Evolutionary conservation across 2,329 filamentous ascomycete species (phyloP), one percentile per base, ranked within the genome.

Genomic region (Fusarium pilosicola): DNA sequence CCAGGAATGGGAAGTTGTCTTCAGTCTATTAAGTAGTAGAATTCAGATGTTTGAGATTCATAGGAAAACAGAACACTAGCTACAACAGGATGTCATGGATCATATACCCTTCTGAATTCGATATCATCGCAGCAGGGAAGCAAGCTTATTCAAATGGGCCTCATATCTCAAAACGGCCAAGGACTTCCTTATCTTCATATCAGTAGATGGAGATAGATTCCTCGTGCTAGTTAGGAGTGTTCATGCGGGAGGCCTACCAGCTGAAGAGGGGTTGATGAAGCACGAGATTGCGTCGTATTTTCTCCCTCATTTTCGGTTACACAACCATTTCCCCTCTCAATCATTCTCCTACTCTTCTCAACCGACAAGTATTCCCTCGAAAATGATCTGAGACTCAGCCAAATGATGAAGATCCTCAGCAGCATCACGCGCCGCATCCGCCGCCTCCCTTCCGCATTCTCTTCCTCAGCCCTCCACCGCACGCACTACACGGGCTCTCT

Each of bases 401-500:
- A 39, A 7, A 9, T 0, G 3, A 74, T 74, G 66, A 73, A 71
- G 26, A 58, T 56, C 18, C n/a, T 54, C 10, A 54, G 26, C 1
- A 65, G 42, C 7, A 48, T 56, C 17, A 45, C 34, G 2, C 55
- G 55, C 6, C 60, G 24, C 8, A 30, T 38, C 15, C 70, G 54
- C 14, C 48, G 42, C 2, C 24, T 46, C 22, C 68, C 65, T 8
- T 55, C 51, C 5, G 20, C 34, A 6, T 42, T 17, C 5, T 70
- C 55, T 10, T 42, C 42, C 6, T 62, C 71, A 26, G 26, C 71
- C 8, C 38, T 71, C 18, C 69, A 75, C 7, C 74, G 74, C 18
- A 75, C 77, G 7, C 71, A 68, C 42, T 93, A 91, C 76, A 68
- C 77, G 1, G 90, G 90, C 1, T 88, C 90, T 0, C 81, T 93